Percentiles rank a stretch among this genome's conserved stretches.
Conservation (phyloP, 257 asterid genomes). For the Salvia hispanica region DNA sequence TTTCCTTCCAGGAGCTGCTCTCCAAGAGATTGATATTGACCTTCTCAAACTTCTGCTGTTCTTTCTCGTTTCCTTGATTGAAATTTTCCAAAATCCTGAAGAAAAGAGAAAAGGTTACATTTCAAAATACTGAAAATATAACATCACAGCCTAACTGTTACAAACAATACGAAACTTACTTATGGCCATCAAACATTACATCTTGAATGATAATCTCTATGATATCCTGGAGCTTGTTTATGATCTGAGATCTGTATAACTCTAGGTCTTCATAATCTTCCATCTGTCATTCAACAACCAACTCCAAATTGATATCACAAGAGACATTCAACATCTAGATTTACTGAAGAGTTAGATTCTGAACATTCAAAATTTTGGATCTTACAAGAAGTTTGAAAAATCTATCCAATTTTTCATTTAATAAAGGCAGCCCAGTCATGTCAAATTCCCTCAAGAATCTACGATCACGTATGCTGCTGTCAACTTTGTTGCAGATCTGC, state of each 20-base stretch:
- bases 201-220: conserved; percentile 84
- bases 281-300: conserved; percentile 46
- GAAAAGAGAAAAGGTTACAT: conserved; percentile 26
- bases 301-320: conserved; percentile 24
- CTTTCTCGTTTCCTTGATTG: conserved; percentile 49
- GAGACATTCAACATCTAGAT: conserved; percentile 18
- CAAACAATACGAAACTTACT: conserved; percentile 49
- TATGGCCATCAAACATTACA: conserved; percentile 72
- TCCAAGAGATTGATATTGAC: conserved; percentile 52
- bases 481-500: conserved; percentile 59
- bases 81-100: conserved; percentile 56
- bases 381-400: conserved; percentile 74
- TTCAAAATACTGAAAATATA: conserved; percentile 32
- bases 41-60: conserved; percentile 74
- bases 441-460: conserved; percentile 64
- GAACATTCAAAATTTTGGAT: conserved; percentile 22
- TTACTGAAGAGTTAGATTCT: conserved; percentile 17
- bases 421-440: conserved; percentile 73
- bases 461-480: conserved; percentile 50
- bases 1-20: conserved; percentile 78
- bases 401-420: conserved; percentile 78
- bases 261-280: conserved; percentile 52
- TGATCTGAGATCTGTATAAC: conserved; percentile 53
- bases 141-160: conserved; percentile 18
- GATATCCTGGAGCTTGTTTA: conserved; percentile 89